A percentile compares a stretch with the other conserved stretches of the same genome.
Evolutionary conservation across 148 eudicot species (phyloP).

Genomic region (Vaccinium darrowii): DNA sequence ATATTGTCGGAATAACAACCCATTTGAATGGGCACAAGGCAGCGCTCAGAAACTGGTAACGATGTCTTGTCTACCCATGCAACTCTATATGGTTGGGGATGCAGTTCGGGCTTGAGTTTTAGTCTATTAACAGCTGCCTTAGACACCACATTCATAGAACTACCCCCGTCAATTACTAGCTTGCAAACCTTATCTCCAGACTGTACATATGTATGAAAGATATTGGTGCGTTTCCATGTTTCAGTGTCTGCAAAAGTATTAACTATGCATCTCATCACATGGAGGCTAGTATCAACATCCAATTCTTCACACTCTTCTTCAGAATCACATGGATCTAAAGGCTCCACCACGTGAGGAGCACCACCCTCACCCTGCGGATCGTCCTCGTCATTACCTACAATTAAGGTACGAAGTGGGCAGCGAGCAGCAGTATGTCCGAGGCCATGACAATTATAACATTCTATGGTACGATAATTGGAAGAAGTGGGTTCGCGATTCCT

Average conservation of each 20-base stretch:
- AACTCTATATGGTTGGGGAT: too few relatives aligned
- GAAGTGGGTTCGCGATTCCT: neutral
- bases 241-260: neutral
- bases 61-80: too few relatives aligned
- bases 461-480: neutral
- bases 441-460: neutral
- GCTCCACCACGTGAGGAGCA: neutral
- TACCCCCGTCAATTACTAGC: neutral
- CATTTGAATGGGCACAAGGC: too few relatives aligned
- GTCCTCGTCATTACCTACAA: neutral
- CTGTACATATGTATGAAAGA: neutral
- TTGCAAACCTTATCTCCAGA: neutral
- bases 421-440: neutral
- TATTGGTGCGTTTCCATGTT: neutral
- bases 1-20: too few relatives aligned
- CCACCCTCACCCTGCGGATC: neutral
- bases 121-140: too few relatives aligned
- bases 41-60: too few relatives aligned
- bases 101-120: too few relatives aligned
- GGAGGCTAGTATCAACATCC: neutral
- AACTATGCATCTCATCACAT: neutral
- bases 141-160: neutral
- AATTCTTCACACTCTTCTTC: neutral
- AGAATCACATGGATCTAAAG: neutral
- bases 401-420: neutral